Evolutionary conservation across 768 basidiomycete genomes (phyloP), one percentile per base, ranked within the genome.

Genomic region (Boletus rubropictus): DNA sequence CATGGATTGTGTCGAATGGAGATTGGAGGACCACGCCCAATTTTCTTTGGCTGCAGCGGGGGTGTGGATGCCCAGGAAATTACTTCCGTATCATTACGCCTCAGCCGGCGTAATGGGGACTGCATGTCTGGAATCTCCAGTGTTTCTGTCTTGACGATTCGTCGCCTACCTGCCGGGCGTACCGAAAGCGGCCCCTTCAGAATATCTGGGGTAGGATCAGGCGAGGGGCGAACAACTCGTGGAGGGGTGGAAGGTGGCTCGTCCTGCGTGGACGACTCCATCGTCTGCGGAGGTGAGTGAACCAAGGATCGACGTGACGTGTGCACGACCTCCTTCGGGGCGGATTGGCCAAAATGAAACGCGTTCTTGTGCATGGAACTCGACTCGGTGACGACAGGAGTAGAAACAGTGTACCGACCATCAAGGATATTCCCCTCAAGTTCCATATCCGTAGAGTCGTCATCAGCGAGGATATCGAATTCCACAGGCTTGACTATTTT

Each of bases 371-470:
- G 46, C 55, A 69, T 67, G 28, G 61, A 59, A 11, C 66, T 55
- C 5, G 64, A 55, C 27, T 66, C 62, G 8, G 59, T 56, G 14
- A 67, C 34, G 8, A 55, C 67, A 15, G 84, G 80, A 3, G 66
- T 63, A 15, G 73, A 76, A 44, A 73, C 71, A 0, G 82, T 74
- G 33, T 84, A 75, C 32, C 77, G 78, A 51, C 64, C 62, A 20
- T 71, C 49, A 37, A 66, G 55, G 20, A 83, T 60, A 5, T 78
- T 83, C 3, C 76, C 75, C 53, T 82, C 81, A 12, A 89, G 72
- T 33, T 84, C 84, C 56, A 71, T 65, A 57, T 89, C 88, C 20
- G 75, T 76, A 5, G 84, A 82, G 50, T 88, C 86, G 49, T 83
- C 81, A 27, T 81, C 64, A 7, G 76, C 79, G 9, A 77, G 76